A percentile compares a stretch with the other conserved stretches of the same genome.
Evolutionary conservation across 192 early-diverging fungal species (phyloP).

Genomic region (Coemansia sp.): DNA sequence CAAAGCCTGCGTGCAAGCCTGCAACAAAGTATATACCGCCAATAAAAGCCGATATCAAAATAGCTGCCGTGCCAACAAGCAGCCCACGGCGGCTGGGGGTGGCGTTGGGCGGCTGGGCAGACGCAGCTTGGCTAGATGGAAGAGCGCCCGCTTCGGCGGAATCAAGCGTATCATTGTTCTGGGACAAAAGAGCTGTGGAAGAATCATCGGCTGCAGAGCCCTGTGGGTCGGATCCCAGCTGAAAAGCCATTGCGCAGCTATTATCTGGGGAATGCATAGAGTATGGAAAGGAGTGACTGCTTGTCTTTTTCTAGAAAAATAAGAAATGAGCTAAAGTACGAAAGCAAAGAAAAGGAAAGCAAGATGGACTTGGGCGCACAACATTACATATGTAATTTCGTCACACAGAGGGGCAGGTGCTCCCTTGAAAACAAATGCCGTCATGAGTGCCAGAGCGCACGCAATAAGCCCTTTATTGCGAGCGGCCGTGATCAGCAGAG

Average conservation of each 20-base stretch:
- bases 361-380: background rate
- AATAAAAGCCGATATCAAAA: slow-evolving; percentile 23
- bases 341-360: background rate
- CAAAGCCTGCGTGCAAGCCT: slow-evolving; percentile 11
- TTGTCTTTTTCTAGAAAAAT: background rate
- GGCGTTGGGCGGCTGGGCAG: background rate
- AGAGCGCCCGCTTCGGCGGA: slow-evolving; percentile 4
- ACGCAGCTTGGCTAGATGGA: background rate
- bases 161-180: background rate
- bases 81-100: slow-evolving; percentile 16
- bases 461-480: no score
- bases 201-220: slow-evolving; percentile 10
- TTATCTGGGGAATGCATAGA: background rate
- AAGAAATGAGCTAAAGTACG: background rate
- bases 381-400: no score
- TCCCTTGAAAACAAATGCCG: no score
- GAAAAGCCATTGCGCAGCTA: slow-evolving; percentile 2
- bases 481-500: no score
- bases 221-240: background rate
- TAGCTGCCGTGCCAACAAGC: slow-evolving; percentile 3
- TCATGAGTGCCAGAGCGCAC: no score
- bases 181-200: slow-evolving; percentile 15
- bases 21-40: slow-evolving; percentile 17
- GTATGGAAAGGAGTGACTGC: background rate
- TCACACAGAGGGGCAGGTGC: no score